Evolutionary conservation across 2,329 filamentous ascomycete species (phyloP), one percentile per base, ranked within the genome.

Genomic region (Fusarium pseudoanthophilum): DNA sequence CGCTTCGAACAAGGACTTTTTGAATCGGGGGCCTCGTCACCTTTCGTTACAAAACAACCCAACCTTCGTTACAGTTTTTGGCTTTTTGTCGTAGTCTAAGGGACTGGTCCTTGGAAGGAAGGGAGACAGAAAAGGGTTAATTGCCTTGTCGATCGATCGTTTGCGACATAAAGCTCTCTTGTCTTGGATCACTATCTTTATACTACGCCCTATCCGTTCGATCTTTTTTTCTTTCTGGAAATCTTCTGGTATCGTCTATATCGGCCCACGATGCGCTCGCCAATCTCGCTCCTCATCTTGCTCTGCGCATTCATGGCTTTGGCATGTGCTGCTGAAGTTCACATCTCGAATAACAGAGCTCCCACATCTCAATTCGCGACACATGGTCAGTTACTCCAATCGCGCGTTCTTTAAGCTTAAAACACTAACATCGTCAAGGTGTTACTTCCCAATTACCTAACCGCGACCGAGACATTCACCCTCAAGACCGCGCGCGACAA

Each of bases 401-500:
- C 40, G 24, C 55, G 20, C 8, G 9, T 52, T 11, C 24, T 30
- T 40, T 40, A 39, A 39, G 42, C 28, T 30, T 43, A 34, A 36
- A 49, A 56, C 49, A 55, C 64, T 77, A 51, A 77, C 64, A 52
- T 52, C 36, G 8, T 15, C 39, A 40, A 94, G 93, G 92, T 71
- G 87, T 96, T 78, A 92, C 93, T 59, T 95, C 95, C 77, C 89
- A 91, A 80, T 82, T 90, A 70, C 84, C 83, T 37, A 81, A 84
- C 36, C 86, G 92, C 57, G 95, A 97, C 79, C 95, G 94, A 55
- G 88, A 97, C 71, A 84, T 93, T 75, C 89, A 96, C 80, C 87
- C 88, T 45, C 89, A 89, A 53, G 95, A 97, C 84, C 97, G 94
- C 85, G 82, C 87, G 76, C 89, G 90, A 75, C 95, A 97, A 84